Evolutionary conservation across 2,329 filamentous ascomycete genomes (phyloP).

Genomic region (Stemphylium beticola): DNA sequence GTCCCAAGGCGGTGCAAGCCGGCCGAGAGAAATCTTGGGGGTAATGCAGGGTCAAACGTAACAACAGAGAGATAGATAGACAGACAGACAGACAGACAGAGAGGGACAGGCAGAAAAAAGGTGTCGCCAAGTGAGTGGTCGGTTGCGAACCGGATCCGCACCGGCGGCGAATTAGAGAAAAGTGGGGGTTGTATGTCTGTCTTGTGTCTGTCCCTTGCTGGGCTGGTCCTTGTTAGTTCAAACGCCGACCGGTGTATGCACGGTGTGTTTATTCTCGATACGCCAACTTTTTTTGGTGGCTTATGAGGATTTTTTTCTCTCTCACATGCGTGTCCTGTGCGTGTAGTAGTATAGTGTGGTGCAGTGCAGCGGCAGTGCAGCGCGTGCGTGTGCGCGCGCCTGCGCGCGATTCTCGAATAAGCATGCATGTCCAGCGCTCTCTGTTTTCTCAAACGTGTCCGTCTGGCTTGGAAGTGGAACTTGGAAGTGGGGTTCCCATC

Average conservation of each 20-base stretch:
- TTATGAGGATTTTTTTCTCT: too few species aligned
- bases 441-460: background rate
- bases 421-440: background rate
- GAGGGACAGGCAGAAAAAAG: background rate
- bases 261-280: background rate
- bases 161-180: slow-evolving; percentile 6
- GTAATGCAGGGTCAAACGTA: background rate
- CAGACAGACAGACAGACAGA: background rate
- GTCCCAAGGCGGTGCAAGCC: too few species aligned
- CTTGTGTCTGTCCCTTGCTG: background rate
- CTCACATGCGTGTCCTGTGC: too few species aligned
- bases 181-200: slow-evolving; percentile 1
- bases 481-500: background rate
- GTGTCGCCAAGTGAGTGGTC: slow-evolving; percentile 5
- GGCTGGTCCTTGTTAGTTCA: background rate
- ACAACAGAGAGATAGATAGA: background rate
- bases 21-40: too few species aligned
- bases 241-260: slow-evolving; percentile 6
- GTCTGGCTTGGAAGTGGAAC: background rate
- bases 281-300: too few species aligned
- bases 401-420: background rate
- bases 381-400: background rate
- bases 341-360: too few species aligned
- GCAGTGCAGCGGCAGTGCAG: too few species aligned
- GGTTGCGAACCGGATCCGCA: slow-evolving; percentile 17